phyloP scores from a whole-genome alignment of 2,329 filamentous ascomycete species.

The Penicillium sp. region DNA sequence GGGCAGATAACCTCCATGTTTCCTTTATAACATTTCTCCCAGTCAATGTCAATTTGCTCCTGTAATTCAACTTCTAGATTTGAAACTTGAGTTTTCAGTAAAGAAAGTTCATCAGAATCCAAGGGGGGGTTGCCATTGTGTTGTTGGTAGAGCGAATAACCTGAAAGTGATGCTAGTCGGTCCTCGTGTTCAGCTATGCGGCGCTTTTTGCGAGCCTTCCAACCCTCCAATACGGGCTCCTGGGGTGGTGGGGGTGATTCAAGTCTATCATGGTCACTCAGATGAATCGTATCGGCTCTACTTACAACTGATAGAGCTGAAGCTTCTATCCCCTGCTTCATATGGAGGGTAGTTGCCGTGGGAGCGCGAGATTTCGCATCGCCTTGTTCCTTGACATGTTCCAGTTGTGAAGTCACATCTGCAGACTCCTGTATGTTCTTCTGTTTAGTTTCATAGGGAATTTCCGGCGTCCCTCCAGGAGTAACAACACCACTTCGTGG shows the following conservation, averaged over 20 bases:
- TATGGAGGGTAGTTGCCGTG: slow-evolving; percentile 6
- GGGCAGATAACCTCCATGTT: slow-evolving; percentile 8
- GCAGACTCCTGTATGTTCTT: too few species aligned
- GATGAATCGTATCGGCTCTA: neutral
- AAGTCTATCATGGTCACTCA: slow-evolving; percentile 2
- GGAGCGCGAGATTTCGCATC: neutral
- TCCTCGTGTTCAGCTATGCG: neutral
- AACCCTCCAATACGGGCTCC: neutral
- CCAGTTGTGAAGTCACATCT: neutral
- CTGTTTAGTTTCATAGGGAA: too few species aligned
- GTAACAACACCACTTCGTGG: too few species aligned
- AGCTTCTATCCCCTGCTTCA: slow-evolving; percentile 3
- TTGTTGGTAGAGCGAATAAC: neutral
- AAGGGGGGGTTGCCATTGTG: neutral
- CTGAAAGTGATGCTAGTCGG: neutral
- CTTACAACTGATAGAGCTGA: slow-evolving; percentile 6
- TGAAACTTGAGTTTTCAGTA: neutral
- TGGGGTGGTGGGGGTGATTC: slow-evolving; percentile 2
- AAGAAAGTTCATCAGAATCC: neutral
- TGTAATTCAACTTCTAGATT: neutral
- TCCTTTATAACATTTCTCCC: neutral
- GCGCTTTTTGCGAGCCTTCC: neutral
- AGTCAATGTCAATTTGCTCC: slow-evolving; percentile 1
- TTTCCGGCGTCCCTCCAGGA: too few species aligned
- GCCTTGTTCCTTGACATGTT: neutral